These are phyloP conservation scores for Benincasa hispida DNA, from an alignment of 306 rosid genomes.

Conservation along the genomic window DNA sequence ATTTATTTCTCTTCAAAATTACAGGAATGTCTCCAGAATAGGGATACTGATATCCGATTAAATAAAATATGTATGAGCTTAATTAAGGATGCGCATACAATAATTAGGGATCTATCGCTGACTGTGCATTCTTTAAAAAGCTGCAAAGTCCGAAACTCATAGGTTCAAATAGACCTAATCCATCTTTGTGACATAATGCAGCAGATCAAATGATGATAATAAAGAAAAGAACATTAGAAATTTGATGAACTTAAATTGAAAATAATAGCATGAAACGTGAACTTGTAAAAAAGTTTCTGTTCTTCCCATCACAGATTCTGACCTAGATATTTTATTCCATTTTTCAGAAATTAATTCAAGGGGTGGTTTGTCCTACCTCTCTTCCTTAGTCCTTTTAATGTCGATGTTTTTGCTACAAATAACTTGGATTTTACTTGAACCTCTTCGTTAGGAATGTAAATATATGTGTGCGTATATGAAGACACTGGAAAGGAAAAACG, in stretches of 20 bases:
- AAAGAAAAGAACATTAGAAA: no score
- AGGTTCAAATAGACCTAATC: no score
- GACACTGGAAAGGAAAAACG: neutral
- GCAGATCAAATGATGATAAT: no score
- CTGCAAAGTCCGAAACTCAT: no score
- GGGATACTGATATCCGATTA: neutral
- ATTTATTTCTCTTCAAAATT: neutral
- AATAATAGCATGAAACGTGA: neutral
- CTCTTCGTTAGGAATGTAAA: neutral
- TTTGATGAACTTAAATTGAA: neutral
- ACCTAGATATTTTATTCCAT: neutral
- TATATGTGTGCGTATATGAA: neutral
- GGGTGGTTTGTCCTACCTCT: slow-evolving; percentile 23
- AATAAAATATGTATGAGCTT: neutral
- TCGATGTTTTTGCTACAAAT: neutral
- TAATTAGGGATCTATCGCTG: neutral
- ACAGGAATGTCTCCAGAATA: neutral
- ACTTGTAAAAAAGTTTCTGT: neutral
- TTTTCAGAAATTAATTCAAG: slow-evolving; percentile 26
- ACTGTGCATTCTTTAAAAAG: no score
- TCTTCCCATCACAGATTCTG: neutral
- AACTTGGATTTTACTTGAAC: neutral
- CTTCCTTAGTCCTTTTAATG: slow-evolving; percentile 28
- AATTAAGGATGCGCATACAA: neutral
- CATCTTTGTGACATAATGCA: no score